A percentile compares a stretch with the other conserved stretches of the same genome.
These are phyloP conservation scores for Parsonsia alboflavescens DNA, from an alignment of 257 asterid genomes.

Conservation along the genomic window DNA sequence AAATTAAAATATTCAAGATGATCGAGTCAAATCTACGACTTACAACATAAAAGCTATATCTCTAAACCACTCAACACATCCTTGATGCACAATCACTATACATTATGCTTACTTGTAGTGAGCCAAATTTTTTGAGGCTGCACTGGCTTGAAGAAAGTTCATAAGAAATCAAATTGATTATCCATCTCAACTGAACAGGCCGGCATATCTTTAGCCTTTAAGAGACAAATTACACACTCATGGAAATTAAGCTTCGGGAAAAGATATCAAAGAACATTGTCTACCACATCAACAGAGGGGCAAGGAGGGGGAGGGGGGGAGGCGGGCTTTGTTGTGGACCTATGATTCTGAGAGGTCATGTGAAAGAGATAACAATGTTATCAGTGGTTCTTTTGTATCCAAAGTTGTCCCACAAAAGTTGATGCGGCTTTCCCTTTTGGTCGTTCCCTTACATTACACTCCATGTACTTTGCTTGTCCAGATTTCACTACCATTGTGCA, in stretches of 20 bases:
- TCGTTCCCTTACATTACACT: conserved; percentile 22
- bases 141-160: too few relatives aligned
- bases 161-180: too few relatives aligned
- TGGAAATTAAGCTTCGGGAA: background rate
- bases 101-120: too few relatives aligned
- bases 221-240: background rate
- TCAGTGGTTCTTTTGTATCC: conserved; percentile 10
- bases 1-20: too few relatives aligned
- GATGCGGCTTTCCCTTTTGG: conserved; percentile 16
- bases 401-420: conserved; percentile 4
- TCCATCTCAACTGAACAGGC: background rate
- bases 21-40: too few relatives aligned
- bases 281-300: background rate
- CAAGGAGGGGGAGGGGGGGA: background rate
- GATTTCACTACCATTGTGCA: background rate
- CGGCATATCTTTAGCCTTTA: background rate
- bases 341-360: too few relatives aligned
- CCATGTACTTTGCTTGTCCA: conserved; percentile 2
- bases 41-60: too few relatives aligned
- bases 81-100: too few relatives aligned
- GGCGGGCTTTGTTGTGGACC: too few relatives aligned
- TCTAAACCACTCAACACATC: too few relatives aligned
- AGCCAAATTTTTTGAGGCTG: too few relatives aligned
- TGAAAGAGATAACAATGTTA: background rate
- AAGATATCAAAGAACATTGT: background rate